These are phyloP conservation scores for Galeopsis tetrahit DNA, from an alignment of 257 asterid species.

Conservation along the genomic window DNA sequence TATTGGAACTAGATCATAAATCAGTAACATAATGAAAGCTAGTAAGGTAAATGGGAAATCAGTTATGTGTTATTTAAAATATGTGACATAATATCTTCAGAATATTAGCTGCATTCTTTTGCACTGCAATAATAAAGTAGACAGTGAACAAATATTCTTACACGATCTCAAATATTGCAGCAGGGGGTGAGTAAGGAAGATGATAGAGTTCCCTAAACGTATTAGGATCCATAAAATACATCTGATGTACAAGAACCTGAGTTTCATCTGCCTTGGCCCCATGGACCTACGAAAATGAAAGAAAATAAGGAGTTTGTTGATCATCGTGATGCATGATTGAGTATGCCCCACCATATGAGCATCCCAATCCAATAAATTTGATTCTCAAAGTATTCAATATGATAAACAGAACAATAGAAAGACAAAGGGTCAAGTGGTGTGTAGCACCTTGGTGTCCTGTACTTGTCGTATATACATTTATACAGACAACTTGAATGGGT, in stretches of 20 bases:
- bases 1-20: conserved; percentile 23
- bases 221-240: too few species aligned
- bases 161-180: conserved; percentile 88
- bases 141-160: conserved; percentile 45
- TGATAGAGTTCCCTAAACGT: too few species aligned
- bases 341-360: conserved; percentile 54
- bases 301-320: conserved; percentile 82
- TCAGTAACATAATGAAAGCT: conserved; percentile 8
- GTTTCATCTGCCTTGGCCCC: too few species aligned
- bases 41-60: background rate
- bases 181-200: conserved; percentile 30
- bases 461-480: conserved; percentile 79
- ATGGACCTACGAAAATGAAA: conserved; percentile 92
- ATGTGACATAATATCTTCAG: too few species aligned
- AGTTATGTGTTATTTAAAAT: too few species aligned
- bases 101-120: too few species aligned
- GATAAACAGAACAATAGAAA: conserved; percentile 33
- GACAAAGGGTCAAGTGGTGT: conserved; percentile 85
- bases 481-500: conserved; percentile 74
- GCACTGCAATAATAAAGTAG: conserved; percentile 7
- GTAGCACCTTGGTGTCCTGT: conserved; percentile 79
- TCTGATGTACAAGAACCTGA: too few species aligned
- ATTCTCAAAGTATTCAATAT: conserved; percentile 67
- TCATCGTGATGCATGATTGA: conserved; percentile 71
- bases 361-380: conserved; percentile 75